Base-by-base conservation (phyloP, 345 rosid species). In the Pistacia integerrima region DNA sequence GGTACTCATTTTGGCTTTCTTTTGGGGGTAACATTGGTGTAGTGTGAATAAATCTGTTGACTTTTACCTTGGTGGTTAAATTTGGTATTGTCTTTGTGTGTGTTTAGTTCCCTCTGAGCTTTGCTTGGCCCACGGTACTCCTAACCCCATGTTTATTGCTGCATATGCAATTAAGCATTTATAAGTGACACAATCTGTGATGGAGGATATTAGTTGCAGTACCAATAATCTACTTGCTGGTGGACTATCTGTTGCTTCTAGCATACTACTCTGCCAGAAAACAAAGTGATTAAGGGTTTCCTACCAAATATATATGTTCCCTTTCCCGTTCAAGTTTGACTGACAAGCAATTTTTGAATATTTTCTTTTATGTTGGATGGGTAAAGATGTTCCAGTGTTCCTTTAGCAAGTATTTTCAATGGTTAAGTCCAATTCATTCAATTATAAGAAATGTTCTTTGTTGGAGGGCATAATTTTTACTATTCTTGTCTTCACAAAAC, bases 1-100 rank as follows among this genome's bases (percentile, higher is more conserved):
- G 93, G 99, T 91, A 84, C 58, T 74, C 69, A 41, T 64, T 67
- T 46, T 54, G 77, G 78, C 59, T 33, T n/a, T 25, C 25, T 69
- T 33, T n/a, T 72, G 72, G 20, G 49, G 59, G 3, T 64, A 72
- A 17, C 13, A 22, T 22, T n/a, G 4, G 5, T 41, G 5, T 64
- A 22, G 28, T n/a, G 62, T 71, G 57, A 30, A 55, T 35, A 54
- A 46, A 46, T 70, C 38, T 57, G 28, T 65, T 58, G 51, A 56
- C 30, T 30, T 64, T 13, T 67, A 22, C 46, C 49, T 51, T 62
- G 33, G 58, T 11, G 46, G 22, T 60, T 38, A 20, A 20, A 56
- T 36, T 51, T 20, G 11, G 64, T 10, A 9, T 57, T 28, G 33
- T 36, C 2, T 70, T 28, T 11, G 12, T 13, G 4, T 14, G 0